These are phyloP conservation scores for Candida takata DNA, from an alignment of 805 yeast genomes.

Conservation along the genomic window DNA sequence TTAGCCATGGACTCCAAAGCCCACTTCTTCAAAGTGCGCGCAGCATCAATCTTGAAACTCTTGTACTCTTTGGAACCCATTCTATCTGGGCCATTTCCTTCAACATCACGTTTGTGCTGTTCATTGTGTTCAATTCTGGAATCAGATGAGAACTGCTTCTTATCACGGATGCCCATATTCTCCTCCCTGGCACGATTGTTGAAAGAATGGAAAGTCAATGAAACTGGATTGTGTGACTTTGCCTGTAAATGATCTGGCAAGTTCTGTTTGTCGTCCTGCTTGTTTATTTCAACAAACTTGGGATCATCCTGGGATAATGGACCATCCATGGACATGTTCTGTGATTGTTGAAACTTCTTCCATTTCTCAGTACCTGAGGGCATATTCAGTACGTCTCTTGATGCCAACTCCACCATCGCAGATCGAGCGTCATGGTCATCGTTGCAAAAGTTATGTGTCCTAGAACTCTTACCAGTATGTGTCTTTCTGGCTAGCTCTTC, in stretches of 20 bases:
- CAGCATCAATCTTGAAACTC: slow-evolving; percentile 46
- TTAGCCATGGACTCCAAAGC: slow-evolving; percentile 38
- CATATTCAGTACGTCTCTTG: slow-evolving; percentile 55
- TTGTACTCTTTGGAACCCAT: slow-evolving; percentile 39
- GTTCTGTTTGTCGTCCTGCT: slow-evolving; percentile 18
- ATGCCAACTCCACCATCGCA: slow-evolving; percentile 69
- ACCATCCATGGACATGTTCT: neutral
- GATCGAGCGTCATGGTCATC: slow-evolving; percentile 36
- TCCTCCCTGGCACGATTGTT: slow-evolving; percentile 87
- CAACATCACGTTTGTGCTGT: slow-evolving; percentile 65
- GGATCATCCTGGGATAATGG: slow-evolving; percentile 11
- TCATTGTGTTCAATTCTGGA: slow-evolving; percentile 65
- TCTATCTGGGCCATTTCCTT: slow-evolving; percentile 69
- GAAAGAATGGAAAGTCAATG: slow-evolving; percentile 46
- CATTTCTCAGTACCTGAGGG: slow-evolving; percentile 43
- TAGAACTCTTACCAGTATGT: slow-evolving; percentile 24
- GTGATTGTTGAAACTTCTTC: slow-evolving; percentile 22
- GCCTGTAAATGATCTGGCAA: slow-evolving; percentile 19
- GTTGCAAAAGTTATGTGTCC: slow-evolving; percentile 35
- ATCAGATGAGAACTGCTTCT: slow-evolving; percentile 74
- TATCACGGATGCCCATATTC: slow-evolving; percentile 77
- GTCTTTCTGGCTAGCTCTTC: slow-evolving; percentile 28
- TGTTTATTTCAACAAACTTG: slow-evolving; percentile 16
- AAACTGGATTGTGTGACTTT: slow-evolving; percentile 14
- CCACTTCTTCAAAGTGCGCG: slow-evolving; percentile 49